phyloP scores from a whole-genome alignment of 2,329 filamentous ascomycete genomes.

The Chaetoscypha palmicola region DNA sequence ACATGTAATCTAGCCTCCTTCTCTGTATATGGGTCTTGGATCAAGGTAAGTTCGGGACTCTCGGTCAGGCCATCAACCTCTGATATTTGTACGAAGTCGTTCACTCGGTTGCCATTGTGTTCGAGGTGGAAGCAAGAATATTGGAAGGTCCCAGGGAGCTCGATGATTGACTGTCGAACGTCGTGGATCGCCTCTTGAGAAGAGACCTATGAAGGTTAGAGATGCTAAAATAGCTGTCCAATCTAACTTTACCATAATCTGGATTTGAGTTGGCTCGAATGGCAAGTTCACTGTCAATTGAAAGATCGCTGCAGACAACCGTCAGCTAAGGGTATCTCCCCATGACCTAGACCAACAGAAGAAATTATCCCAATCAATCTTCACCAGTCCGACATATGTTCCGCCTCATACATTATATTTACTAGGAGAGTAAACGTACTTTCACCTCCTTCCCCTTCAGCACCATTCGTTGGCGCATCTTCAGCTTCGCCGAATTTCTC shows the following conservation, averaged over 20 bases:
- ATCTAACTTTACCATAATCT: conserved; percentile 80
- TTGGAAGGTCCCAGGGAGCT: conserved; percentile 85
- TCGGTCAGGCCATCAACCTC: conserved; percentile 75
- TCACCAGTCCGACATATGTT: no score
- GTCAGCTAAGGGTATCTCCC: conserved; percentile 17
- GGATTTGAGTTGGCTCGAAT: conserved; percentile 68
- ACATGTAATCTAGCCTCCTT: conserved; percentile 96
- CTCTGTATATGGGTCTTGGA: conserved; percentile 96
- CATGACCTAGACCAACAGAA: no score
- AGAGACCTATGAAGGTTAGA: conserved; percentile 56
- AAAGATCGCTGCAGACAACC: conserved; percentile 42
- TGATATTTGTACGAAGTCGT: conserved; percentile 88
- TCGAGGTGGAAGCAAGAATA: conserved; percentile 99
- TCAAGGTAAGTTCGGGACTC: conserved; percentile 71
- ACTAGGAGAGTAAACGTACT: conserved; percentile 19
- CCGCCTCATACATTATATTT: neutral
- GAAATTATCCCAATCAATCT: no score
- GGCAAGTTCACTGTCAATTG: conserved; percentile 73
- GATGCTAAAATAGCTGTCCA: no score
- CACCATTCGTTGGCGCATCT: conserved; percentile 18
- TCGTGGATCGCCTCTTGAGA: conserved; percentile 96
- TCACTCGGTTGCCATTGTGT: conserved; percentile 79
- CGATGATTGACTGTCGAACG: conserved; percentile 92
- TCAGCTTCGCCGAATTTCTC: neutral
- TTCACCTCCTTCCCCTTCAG: conserved; percentile 24